A percentile compares a stretch with the other conserved stretches of the same genome.
Evolutionary conservation across 2,329 filamentous ascomycete genomes (phyloP).

Genomic region (Colletotrichum falcatum): DNA sequence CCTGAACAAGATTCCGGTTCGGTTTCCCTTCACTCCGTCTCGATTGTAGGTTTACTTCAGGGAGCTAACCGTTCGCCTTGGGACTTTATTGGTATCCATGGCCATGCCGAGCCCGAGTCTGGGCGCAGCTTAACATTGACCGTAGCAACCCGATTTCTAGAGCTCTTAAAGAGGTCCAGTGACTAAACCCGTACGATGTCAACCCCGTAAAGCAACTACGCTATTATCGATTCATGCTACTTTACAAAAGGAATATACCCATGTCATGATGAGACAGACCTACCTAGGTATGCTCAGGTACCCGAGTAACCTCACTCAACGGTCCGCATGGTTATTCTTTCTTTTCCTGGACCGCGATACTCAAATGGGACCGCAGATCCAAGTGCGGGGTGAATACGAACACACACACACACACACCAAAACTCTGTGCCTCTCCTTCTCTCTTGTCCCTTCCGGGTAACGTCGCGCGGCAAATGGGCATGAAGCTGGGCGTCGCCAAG

Average conservation of each 20-base stretch:
- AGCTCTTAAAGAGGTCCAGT: background rate
- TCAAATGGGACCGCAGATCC: background rate
- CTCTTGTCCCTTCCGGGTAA: background rate
- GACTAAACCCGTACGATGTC: background rate
- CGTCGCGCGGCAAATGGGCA: background rate
- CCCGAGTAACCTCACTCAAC: background rate
- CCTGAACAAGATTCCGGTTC: no score
- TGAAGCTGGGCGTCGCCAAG: slow-evolving; percentile 10
- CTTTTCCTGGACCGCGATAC: background rate
- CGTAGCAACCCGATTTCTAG: background rate
- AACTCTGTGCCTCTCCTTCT: background rate
- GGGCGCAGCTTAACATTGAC: background rate
- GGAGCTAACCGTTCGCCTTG: no score
- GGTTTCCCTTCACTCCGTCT: no score
- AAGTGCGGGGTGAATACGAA: slow-evolving; percentile 12
- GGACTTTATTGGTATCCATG: background rate
- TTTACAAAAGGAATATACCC: background rate
- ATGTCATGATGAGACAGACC: background rate
- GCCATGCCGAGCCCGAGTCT: background rate
- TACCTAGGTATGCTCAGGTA: background rate
- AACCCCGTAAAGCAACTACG: no score
- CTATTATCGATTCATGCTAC: no score
- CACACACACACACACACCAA: background rate
- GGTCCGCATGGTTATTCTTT: background rate
- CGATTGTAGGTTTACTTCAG: no score